A percentile compares a stretch with the other conserved stretches of the same genome.
These are phyloP conservation scores for Priceomyces melissophilus DNA, from an alignment of 805 yeast species.

Conservation along the genomic window DNA sequence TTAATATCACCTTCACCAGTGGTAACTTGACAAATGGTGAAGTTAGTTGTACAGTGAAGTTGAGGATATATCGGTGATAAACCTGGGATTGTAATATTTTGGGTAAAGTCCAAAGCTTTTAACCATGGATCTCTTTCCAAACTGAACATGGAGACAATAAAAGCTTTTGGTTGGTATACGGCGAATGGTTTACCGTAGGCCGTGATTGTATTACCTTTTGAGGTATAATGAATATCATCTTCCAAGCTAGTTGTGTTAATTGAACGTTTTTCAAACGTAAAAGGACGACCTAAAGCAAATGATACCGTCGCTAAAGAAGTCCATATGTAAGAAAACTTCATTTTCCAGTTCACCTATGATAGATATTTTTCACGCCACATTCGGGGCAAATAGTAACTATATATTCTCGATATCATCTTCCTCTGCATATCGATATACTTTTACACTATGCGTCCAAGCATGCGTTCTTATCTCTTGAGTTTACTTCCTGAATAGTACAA, in stretches of 20 bases:
- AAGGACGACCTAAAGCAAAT: conserved; percentile 14
- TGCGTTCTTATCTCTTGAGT: neutral
- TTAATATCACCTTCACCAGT: conserved; percentile 72
- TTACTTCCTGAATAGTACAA: conserved; percentile 1
- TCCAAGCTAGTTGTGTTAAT: conserved; percentile 12
- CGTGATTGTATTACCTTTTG: conserved; percentile 15
- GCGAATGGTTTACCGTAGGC: conserved; percentile 30
- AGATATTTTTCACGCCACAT: too few species aligned
- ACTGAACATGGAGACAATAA: conserved; percentile 54
- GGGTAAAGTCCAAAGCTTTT: conserved; percentile 41
- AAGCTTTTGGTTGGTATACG: conserved; percentile 48
- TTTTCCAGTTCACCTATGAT: conserved; percentile 1
- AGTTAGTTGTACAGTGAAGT: conserved; percentile 52
- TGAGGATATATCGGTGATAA: conserved; percentile 57
- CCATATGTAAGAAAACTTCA: conserved; percentile 16
- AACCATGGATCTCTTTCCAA: conserved; percentile 55
- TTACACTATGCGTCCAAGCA: neutral
- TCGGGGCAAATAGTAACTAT: too few species aligned
- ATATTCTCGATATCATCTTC: too few species aligned
- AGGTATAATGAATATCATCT: conserved; percentile 7
- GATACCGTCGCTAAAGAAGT: conserved; percentile 9
- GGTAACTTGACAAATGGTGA: conserved; percentile 55
- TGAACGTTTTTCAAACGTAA: conserved; percentile 10
- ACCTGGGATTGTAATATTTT: conserved; percentile 64
- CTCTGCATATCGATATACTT: too few species aligned